A percentile compares a stretch with the other conserved stretches of the same genome.
Conservation (phyloP, 805 yeast species). For the Cyberlindnera xylosilytica region DNA sequence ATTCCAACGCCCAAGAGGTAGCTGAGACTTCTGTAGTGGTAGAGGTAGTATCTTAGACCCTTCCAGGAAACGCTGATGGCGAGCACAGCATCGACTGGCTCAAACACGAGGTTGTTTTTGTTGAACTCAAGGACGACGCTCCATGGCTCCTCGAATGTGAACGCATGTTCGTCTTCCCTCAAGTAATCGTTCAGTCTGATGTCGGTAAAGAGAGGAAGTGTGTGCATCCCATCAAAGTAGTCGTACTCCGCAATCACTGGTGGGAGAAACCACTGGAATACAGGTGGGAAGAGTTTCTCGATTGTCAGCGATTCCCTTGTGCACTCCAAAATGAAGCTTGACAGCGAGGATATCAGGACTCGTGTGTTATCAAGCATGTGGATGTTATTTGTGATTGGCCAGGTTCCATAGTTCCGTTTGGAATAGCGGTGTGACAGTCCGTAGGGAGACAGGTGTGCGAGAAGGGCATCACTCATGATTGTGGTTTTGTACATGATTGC, state of each 20-base stretch:
- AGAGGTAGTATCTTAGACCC: constrained; percentile 25
- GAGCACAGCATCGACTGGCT: constrained; percentile 19
- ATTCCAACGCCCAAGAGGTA: constrained; percentile 19
- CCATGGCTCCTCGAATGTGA: constrained; percentile 11
- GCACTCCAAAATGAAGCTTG: constrained; percentile 22
- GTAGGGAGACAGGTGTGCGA: constrained; percentile 12
- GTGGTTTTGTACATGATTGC: constrained; percentile 25
- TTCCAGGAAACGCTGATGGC: constrained; percentile 22
- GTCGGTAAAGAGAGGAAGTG: constrained; percentile 15
- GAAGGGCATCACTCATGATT: constrained; percentile 17
- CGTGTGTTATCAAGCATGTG: constrained; percentile 20
- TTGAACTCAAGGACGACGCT: constrained; percentile 25
- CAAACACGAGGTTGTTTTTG: constrained; percentile 15
- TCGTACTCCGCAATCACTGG: constrained; percentile 13
- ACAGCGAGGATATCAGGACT: constrained; percentile 19
- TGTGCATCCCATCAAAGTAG: constrained; percentile 1
- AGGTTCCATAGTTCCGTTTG: constrained; percentile 17
- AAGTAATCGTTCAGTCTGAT: constrained; percentile 14
- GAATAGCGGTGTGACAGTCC: constrained; percentile 10
- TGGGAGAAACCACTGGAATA: constrained; percentile 19
- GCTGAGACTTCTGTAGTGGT: constrained; percentile 23
- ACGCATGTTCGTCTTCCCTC: constrained; percentile 1
- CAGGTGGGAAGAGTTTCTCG: constrained; percentile 18
- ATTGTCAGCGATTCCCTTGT: constrained; percentile 3
- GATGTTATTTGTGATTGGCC: constrained; percentile 26